phyloP scores from a whole-genome alignment of 2,329 filamentous ascomycete genomes.

The Aspergillus intermedius region DNA sequence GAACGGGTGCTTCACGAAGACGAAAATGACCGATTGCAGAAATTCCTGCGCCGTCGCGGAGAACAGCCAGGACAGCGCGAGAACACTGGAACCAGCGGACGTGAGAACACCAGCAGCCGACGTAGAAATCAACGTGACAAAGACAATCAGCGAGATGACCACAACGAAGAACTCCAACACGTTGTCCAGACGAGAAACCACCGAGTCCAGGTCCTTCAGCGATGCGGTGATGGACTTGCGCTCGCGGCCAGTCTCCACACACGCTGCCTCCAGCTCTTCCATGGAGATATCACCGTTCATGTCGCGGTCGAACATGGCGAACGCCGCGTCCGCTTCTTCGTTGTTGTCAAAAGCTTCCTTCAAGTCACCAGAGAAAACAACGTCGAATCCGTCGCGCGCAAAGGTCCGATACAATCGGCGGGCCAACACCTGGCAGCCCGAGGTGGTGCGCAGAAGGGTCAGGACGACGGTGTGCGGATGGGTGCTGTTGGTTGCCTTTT shows the following conservation, averaged over 20 bases:
- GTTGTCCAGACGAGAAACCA: conserved; percentile 81
- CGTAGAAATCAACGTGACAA: conserved; percentile 81
- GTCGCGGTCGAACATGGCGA: conserved; percentile 90
- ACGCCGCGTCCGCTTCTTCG: conserved; percentile 83
- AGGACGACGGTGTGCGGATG: conserved; percentile 81
- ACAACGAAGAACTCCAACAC: conserved; percentile 83
- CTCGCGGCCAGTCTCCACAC: conserved; percentile 89
- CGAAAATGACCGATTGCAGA: conserved; percentile 86
- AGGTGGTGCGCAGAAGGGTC: conserved; percentile 65
- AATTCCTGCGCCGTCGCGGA: conserved; percentile 92
- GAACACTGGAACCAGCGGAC: conserved; percentile 77
- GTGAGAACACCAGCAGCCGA: conserved; percentile 88
- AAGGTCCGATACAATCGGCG: conserved; percentile 85
- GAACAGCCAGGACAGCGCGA: conserved; percentile 88
- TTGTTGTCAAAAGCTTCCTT: conserved; percentile 69
- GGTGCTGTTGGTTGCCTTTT: conserved; percentile 58
- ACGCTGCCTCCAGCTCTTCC: conserved; percentile 87
- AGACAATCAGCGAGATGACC: conserved; percentile 74
- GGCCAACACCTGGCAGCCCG: conserved; percentile 74
- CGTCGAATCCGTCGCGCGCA: conserved; percentile 65
- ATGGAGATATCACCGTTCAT: conserved; percentile 95
- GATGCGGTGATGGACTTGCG: conserved; percentile 93
- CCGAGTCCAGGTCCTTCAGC: conserved; percentile 88
- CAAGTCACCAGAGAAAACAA: conserved; percentile 71
- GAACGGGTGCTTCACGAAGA: conserved; percentile 95